Evolutionary conservation across 169 alveolate genomes (phyloP).

Genomic region (Eimeria necatrix): DNA sequence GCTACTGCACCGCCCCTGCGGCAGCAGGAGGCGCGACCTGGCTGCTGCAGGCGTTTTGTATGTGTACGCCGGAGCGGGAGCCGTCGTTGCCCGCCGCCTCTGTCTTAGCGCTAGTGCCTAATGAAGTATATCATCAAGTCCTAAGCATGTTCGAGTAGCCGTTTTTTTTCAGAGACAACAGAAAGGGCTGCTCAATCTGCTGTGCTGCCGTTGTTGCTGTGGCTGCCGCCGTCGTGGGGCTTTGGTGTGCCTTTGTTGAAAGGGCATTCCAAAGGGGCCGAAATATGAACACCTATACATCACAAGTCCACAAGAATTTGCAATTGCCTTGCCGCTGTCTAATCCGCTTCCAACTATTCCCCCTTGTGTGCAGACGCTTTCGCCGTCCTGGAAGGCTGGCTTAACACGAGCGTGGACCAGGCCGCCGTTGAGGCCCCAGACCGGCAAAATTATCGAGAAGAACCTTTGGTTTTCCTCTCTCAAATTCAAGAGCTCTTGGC

Average conservation of each 20-base stretch:
- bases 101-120: constrained; percentile 37
- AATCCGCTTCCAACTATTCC: no score
- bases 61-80: constrained; percentile 43
- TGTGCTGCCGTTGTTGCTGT: constrained; percentile 47
- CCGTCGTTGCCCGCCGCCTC: constrained; percentile 56
- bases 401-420: constrained; percentile 47
- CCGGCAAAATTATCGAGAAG: background rate
- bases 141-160: background rate
- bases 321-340: no score
- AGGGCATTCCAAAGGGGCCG: background rate
- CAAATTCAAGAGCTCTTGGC: no score
- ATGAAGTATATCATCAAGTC: background rate
- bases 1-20: constrained; percentile 67
- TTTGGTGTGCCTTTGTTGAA: constrained; percentile 12
- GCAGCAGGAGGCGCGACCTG: constrained; percentile 78
- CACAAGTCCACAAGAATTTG: background rate
- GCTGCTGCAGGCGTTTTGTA: constrained; percentile 61
- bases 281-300: background rate
- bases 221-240: constrained; percentile 77
- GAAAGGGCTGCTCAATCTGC: constrained; percentile 28
- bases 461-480: no score
- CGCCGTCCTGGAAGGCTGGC: constrained; percentile 58
- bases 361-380: background rate
- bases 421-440: constrained; percentile 70
- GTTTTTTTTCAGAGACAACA: constrained; percentile 7